A percentile compares a stretch with the other conserved stretches of the same genome.
phyloP scores from a whole-genome alignment of 164 flowering plant genomes.

The Stephania cephalantha region DNA sequence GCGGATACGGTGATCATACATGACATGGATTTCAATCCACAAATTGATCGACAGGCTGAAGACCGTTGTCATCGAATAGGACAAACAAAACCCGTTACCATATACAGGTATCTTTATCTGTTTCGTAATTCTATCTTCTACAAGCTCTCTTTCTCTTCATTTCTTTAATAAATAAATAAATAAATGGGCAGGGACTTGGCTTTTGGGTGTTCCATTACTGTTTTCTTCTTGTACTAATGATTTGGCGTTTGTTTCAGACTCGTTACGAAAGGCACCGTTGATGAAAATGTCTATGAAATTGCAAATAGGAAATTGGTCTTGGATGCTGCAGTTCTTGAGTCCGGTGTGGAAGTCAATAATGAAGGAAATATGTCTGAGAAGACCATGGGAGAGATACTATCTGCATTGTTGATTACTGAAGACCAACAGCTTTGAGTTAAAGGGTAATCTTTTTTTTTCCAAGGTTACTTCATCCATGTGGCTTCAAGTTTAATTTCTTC shows the following conservation, averaged over 20 bases:
- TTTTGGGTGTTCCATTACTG: neutral
- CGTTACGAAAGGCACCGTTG: constrained; percentile 85
- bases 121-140: neutral
- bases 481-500: constrained; percentile 3
- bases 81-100: constrained; percentile 82
- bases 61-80: constrained; percentile 97
- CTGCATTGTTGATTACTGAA: constrained; percentile 39
- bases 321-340: constrained; percentile 90
- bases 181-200: neutral
- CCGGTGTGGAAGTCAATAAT: constrained; percentile 50
- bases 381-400: constrained; percentile 95
- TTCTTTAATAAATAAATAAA: neutral
- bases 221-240: neutral
- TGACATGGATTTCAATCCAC: constrained; percentile 99
- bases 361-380: constrained; percentile 53
- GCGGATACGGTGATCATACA: constrained; percentile 95
- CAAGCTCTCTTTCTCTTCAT: neutral
- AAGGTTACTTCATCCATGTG: neutral
- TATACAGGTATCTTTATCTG: constrained; percentile 50
- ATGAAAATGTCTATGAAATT: constrained; percentile 90
- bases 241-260: constrained; percentile 43
- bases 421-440: neutral
- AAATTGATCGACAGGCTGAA: constrained; percentile 93
- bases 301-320: constrained; percentile 79
- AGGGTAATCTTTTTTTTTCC: neutral